Evolutionary conservation across 495 filamentous ascomycete genomes (phyloP), one percentile per base, ranked within the genome.

Genomic region (Bryoglossum gracile): DNA sequence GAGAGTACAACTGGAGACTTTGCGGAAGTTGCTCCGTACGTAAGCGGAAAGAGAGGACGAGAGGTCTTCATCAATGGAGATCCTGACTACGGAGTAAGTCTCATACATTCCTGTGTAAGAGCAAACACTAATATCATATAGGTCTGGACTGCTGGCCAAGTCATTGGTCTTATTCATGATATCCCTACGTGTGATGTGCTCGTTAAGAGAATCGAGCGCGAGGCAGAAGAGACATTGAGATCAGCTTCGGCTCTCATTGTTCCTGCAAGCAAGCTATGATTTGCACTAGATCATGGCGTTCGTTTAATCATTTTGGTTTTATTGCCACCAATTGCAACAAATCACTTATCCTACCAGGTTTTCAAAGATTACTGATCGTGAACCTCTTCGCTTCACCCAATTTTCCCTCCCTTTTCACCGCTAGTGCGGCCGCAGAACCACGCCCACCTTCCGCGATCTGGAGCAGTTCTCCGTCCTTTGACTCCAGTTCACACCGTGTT

Each of bases 61-160:
- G 73, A 95, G 72, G 92, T 98, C 18, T 98, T 95, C 65, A 54
- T 89, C 37, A 95, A 88, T 55, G 92, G 92, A 26, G 92, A 98
- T 61, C 75, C 84, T 50, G 86, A 98, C 54, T 88, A 78, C 65
- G 91, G 91, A 30, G 91, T 92, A 74, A 71, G 82, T 79, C 2
- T 25, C 13, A 14, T 8, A 34, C 32, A 16, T 8, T 6, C 10
- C 25, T 13, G 16, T 23, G 22, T 13, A 30, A 30, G 24, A 36
- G 3, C 10, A 21, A 14, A 21, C 30, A 25, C 33, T 21, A 61
- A 26, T 56, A 53, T 43, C 53, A 14, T 45, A 25, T 43, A 72
- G 69, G 71, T 82, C 44, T 82, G 78, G 78, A 82, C 78, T 32
- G 78, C 78, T 16, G 79, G 79, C 3, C 76, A 80, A 53, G 78